phyloP scores from a whole-genome alignment of 371 early-diverging fungal genomes.

The Syncephalastrum contaminatum region DNA sequence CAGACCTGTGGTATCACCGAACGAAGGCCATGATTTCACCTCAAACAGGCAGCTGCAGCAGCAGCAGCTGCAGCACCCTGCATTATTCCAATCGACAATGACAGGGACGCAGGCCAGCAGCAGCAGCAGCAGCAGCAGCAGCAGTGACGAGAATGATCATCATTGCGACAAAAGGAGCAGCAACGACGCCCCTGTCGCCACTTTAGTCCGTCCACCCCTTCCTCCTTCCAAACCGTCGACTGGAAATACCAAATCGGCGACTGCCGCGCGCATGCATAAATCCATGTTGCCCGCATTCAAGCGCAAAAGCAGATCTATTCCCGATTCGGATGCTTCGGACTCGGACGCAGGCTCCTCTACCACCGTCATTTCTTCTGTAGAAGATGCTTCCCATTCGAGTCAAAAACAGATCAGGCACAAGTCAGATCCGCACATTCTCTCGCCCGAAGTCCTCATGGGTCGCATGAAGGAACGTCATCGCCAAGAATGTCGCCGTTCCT shows the following conservation, averaged over 20 bases:
- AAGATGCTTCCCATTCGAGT: not conserved
- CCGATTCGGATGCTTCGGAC: constrained; percentile 19
- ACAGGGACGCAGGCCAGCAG: no score
- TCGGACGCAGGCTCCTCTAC: constrained; percentile 5
- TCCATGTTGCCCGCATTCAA: constrained; percentile 5
- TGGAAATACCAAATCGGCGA: not conserved
- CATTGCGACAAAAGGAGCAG: constrained; percentile 2
- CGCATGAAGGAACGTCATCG: constrained; percentile 27
- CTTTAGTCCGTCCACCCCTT: constrained; percentile 3
- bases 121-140: no score
- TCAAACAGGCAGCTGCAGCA: no score
- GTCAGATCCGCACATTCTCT: no score
- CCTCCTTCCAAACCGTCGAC: not conserved
- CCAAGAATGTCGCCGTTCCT: constrained; percentile 22
- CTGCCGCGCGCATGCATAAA: no score
- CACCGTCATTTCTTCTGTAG: not conserved
- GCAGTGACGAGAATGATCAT: no score
- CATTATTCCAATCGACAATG: no score
- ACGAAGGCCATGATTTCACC: no score
- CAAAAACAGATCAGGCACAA: not conserved
- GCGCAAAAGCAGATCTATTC: constrained; percentile 2
- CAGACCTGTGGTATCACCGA: no score
- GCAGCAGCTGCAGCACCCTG: no score
- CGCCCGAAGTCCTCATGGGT: constrained; percentile 10
- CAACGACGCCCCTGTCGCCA: constrained; percentile 7